Conservation (phyloP, 1,284 basidiomycete species). For the Coniophora puteana region DNA sequence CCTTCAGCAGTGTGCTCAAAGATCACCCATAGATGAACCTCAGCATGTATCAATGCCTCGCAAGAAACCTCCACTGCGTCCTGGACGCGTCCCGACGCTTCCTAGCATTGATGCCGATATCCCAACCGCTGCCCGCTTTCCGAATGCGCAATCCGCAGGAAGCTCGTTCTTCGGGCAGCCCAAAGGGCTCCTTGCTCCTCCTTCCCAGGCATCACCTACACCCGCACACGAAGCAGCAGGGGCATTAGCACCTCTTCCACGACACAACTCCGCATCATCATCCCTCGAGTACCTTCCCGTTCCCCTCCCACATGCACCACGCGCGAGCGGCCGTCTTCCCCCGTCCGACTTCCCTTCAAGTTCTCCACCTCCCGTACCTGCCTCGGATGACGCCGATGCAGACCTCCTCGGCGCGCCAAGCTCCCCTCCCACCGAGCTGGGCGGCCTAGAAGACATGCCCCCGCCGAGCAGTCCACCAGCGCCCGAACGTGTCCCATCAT, state of each 20-base stretch:
- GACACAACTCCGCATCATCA: no score
- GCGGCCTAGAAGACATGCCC: background rate
- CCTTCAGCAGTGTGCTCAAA: background rate
- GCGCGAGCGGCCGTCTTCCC: conserved; percentile 1
- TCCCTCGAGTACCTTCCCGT: no score
- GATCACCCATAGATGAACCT: conserved; percentile 3
- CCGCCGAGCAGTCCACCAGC: conserved; percentile 8
- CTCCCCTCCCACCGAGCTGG: background rate
- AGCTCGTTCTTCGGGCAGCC: conserved; percentile 17
- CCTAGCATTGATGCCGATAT: background rate
- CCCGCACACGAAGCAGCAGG: no score
- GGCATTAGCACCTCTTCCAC: no score
- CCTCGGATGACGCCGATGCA: background rate
- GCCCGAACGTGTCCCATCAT: conserved; percentile 55
- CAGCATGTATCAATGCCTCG: no score
- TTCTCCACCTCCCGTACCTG: conserved; percentile 2
- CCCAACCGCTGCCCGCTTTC: no score
- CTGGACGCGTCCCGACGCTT: conserved; percentile 10
- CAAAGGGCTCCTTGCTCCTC: conserved; percentile 15
- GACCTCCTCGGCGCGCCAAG: conserved; percentile 3
- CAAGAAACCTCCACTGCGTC: conserved; percentile 17
- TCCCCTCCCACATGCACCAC: no score
- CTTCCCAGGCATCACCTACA: no score
- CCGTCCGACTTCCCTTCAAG: conserved; percentile 11
- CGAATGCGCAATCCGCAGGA: background rate